Evolutionary conservation across 768 basidiomycete genomes (phyloP).

Genomic region (Dioszegia crocea): DNA sequence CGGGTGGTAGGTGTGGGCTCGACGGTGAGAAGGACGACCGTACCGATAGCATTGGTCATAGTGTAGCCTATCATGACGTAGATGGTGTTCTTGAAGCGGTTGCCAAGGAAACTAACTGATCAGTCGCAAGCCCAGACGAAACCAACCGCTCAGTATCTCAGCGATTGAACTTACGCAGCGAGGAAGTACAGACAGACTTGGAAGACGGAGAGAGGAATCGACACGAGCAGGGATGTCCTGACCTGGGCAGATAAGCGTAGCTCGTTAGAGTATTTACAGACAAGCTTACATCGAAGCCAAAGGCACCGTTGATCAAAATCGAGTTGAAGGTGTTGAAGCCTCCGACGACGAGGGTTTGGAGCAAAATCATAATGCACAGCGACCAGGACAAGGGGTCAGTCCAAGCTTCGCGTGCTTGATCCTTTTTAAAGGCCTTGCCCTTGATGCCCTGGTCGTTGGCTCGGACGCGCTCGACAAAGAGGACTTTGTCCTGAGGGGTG

Average conservation of each 20-base stretch:
- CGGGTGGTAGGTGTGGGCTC: constrained; percentile 52
- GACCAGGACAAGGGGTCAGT: constrained; percentile 55
- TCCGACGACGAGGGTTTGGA: constrained; percentile 55
- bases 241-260: background rate
- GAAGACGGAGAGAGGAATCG: constrained; percentile 40
- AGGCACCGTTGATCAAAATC: constrained; percentile 51
- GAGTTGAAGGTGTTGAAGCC: constrained; percentile 57
- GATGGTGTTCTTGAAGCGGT: constrained; percentile 51
- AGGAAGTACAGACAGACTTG: constrained; percentile 40
- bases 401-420: constrained; percentile 52
- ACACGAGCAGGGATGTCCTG: constrained; percentile 51
- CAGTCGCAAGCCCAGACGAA: no score
- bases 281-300: constrained; percentile 8
- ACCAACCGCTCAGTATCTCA: no score
- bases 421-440: constrained; percentile 54
- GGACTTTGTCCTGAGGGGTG: constrained; percentile 51
- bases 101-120: background rate
- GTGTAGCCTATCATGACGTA: constrained; percentile 55
- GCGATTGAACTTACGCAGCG: background rate
- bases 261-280: background rate
- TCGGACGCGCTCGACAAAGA: constrained; percentile 57
- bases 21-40: constrained; percentile 57
- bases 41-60: constrained; percentile 56
- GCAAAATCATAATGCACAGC: constrained; percentile 54
- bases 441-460: constrained; percentile 59